Conservation (phyloP, 1,139 yeast genomes). For the Magnusiomyces tetraspermus region DNA sequence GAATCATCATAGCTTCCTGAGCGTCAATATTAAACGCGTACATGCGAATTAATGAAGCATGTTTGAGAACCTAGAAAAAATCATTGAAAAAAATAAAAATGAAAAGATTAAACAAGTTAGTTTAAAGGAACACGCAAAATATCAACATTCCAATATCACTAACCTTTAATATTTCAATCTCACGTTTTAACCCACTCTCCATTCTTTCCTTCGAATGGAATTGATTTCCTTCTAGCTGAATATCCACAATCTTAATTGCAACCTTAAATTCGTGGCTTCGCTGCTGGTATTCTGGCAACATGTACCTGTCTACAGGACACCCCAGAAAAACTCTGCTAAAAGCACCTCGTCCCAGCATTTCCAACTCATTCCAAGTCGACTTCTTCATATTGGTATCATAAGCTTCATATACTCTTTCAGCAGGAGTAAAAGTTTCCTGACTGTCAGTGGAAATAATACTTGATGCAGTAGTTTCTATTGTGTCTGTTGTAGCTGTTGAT, state of each 20-base stretch:
- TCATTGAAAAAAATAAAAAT: slow-evolving; percentile 8
- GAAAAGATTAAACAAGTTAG: slow-evolving; percentile 23
- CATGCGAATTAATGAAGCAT: slow-evolving; percentile 39
- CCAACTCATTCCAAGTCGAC: slow-evolving; percentile 30
- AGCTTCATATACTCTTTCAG: slow-evolving; percentile 23
- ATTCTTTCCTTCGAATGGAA: slow-evolving; percentile 39
- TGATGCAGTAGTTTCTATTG: not conserved
- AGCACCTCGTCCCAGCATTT: slow-evolving; percentile 34
- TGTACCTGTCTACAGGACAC: slow-evolving; percentile 24
- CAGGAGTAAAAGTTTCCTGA: not conserved
- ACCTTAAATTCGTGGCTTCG: slow-evolving; percentile 27
- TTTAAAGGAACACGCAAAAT: slow-evolving; percentile 24
- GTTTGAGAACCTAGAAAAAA: slow-evolving; percentile 24
- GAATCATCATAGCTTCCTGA: slow-evolving; percentile 41
- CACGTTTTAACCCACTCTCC: slow-evolving; percentile 66
- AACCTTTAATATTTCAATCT: slow-evolving; percentile 48
- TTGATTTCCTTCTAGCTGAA: slow-evolving; percentile 12
- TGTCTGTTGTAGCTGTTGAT: not conserved
- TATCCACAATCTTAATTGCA: slow-evolving; percentile 33
- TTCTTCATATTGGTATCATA: slow-evolving; percentile 22
- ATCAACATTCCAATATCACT: slow-evolving; percentile 23
- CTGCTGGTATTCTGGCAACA: slow-evolving; percentile 36
- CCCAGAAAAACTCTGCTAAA: slow-evolving; percentile 35
- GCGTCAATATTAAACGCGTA: slow-evolving; percentile 31
- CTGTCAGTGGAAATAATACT: not conserved